These are phyloP conservation scores for Phanerochaete sordida DNA, from an alignment of 768 basidiomycete species.

Conservation along the genomic window DNA sequence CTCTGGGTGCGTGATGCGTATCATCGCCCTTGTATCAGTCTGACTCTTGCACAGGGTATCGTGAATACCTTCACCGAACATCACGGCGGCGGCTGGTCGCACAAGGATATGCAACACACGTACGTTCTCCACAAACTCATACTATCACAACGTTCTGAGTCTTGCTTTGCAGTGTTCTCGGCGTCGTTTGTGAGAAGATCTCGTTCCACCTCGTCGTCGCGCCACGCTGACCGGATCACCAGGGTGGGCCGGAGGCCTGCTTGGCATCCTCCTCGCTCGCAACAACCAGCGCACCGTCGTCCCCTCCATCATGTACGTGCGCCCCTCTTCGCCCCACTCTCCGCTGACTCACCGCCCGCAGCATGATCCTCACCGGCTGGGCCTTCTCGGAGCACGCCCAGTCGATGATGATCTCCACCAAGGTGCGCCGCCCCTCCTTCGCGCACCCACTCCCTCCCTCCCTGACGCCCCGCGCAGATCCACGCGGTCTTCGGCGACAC, in stretches of 20 bases:
- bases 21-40: neutral
- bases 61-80: constrained; percentile 96
- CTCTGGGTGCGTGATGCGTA: constrained; percentile 41
- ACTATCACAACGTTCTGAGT: no score
- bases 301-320: constrained; percentile 67
- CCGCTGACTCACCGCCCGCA: constrained; percentile 23
- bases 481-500: constrained; percentile 84
- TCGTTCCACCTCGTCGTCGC: no score
- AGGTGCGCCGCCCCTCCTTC: no score
- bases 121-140: constrained; percentile 33
- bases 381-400: constrained; percentile 91
- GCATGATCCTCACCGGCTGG: constrained; percentile 89
- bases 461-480: constrained; percentile 47
- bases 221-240: constrained; percentile 5
- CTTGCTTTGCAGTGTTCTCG: constrained; percentile 49
- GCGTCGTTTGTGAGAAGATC: constrained; percentile 71
- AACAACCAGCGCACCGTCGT: constrained; percentile 82
- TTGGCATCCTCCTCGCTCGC: constrained; percentile 80
- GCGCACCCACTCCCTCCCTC: no score
- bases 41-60: constrained; percentile 16
- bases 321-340: neutral
- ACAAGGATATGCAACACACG: constrained; percentile 96
- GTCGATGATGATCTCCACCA: constrained; percentile 80
- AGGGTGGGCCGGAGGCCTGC: constrained; percentile 93
- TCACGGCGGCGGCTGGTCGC: constrained; percentile 75